phyloP scores from a whole-genome alignment of 768 basidiomycete species.

The Boletellus emodensis region DNA sequence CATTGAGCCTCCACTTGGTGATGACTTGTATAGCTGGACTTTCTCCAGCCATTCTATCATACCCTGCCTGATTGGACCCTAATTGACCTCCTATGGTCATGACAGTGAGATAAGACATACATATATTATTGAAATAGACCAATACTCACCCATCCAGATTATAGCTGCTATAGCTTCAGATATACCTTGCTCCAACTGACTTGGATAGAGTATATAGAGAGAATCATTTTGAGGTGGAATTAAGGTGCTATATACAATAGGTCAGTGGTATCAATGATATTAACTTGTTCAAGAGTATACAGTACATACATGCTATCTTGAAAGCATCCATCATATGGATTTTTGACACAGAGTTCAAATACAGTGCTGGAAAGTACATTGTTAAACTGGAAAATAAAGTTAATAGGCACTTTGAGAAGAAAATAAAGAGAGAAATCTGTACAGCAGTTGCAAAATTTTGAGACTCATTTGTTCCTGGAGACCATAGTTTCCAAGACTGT shows the following conservation, averaged over 20 bases:
- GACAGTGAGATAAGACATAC: neutral
- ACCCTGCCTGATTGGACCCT: neutral
- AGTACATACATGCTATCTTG: neutral
- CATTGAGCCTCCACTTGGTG: neutral
- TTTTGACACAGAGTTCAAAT: slow-evolving; percentile 1
- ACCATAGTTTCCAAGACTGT: slow-evolving; percentile 9
- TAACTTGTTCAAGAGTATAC: neutral
- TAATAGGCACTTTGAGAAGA: neutral
- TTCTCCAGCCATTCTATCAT: neutral
- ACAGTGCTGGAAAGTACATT: rapidly evolving
- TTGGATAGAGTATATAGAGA: neutral
- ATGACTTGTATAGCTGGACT: neutral
- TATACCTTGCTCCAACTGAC: neutral
- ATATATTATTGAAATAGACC: neutral
- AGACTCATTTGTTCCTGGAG: neutral
- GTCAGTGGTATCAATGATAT: neutral
- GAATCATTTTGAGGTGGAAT: neutral
- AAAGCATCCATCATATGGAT: neutral
- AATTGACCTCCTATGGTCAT: neutral
- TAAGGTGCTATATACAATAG: neutral
- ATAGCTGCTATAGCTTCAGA: neutral
- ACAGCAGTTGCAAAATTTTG: neutral
- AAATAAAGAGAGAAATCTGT: too few species aligned
- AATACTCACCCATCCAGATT: neutral
- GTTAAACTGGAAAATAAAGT: neutral